phyloP scores from a whole-genome alignment of 2,329 filamentous ascomycete species.

The Helminthosporium solani region DNA sequence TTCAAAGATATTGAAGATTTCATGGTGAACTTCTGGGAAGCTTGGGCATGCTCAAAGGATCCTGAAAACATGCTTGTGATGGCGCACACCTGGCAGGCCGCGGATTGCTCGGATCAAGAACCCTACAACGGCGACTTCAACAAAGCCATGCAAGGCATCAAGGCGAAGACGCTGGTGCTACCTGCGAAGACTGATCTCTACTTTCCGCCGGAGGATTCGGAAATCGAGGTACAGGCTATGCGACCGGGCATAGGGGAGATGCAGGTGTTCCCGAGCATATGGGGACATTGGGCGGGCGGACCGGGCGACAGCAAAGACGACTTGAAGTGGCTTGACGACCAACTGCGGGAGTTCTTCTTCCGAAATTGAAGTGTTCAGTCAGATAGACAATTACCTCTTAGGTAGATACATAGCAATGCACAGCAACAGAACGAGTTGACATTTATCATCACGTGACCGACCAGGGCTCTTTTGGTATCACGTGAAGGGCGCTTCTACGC shows the following conservation, averaged over 20 bases:
- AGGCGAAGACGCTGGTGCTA: conserved; percentile 69
- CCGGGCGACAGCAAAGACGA: conserved; percentile 72
- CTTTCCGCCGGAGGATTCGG: conserved; percentile 78
- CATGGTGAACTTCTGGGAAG: conserved; percentile 73
- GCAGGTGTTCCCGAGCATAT: conserved; percentile 59
- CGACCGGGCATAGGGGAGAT: conserved; percentile 58
- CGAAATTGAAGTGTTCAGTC: not conserved
- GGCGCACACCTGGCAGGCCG: conserved; percentile 77
- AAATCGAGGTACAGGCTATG: conserved; percentile 69
- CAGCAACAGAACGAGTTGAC: no score
- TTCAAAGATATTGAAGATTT: conserved; percentile 72
- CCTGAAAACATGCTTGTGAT: conserved; percentile 74
- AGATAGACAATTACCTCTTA: no score
- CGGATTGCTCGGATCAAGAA: conserved; percentile 67
- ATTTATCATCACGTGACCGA: no score
- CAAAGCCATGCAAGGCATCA: conserved; percentile 64
- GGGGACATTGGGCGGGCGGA: conserved; percentile 61
- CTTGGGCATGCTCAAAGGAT: conserved; percentile 71
- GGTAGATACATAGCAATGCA: not conserved
- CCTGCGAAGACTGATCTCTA: conserved; percentile 75
- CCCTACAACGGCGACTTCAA: conserved; percentile 68
- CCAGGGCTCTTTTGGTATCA: no score
- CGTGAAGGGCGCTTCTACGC: no score
- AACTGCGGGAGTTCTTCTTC: conserved; percentile 58
- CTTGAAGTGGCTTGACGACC: conserved; percentile 69